phyloP scores from a whole-genome alignment of 805 yeast genomes.

The Helenozyma baotianmanensis region DNA sequence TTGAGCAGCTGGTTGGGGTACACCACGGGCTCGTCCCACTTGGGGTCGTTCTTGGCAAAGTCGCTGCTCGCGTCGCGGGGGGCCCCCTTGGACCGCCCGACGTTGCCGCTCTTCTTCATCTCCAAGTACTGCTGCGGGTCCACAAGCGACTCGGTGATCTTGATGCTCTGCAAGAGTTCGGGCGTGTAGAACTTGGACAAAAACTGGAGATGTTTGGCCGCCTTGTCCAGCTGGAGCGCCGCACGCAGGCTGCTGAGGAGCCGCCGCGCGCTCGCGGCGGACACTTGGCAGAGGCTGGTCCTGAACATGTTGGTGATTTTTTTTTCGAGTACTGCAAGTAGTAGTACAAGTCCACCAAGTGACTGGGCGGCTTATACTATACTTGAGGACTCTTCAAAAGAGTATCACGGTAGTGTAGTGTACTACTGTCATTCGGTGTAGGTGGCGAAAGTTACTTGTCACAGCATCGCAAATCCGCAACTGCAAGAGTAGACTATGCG shows the following conservation, averaged over 20 bases:
- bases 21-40: conserved; percentile 63
- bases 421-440: too few species aligned
- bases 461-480: too few species aligned
- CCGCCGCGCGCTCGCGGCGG: conserved; percentile 2
- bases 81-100: conserved; percentile 48
- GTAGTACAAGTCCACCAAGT: too few species aligned
- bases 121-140: conserved; percentile 57
- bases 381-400: too few species aligned
- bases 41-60: conserved; percentile 63
- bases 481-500: too few species aligned
- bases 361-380: too few species aligned
- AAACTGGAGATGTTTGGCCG: conserved; percentile 45
- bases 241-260: conserved; percentile 1
- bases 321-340: neutral
- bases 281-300: conserved; percentile 5
- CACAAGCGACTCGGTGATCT: conserved; percentile 72
- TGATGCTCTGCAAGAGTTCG: conserved; percentile 73
- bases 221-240: conserved; percentile 9
- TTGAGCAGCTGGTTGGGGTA: conserved; percentile 47
- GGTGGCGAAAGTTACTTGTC: too few species aligned
- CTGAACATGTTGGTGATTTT: conserved; percentile 8
- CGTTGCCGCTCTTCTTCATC: conserved; percentile 27
- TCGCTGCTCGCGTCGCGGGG: conserved; percentile 66
- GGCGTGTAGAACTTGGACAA: conserved; percentile 78
- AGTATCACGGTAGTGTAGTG: too few species aligned